Evolutionary conservation across 148 eudicot species (phyloP), one percentile per base, ranked within the genome.

Genomic region (Camellia japonica): DNA sequence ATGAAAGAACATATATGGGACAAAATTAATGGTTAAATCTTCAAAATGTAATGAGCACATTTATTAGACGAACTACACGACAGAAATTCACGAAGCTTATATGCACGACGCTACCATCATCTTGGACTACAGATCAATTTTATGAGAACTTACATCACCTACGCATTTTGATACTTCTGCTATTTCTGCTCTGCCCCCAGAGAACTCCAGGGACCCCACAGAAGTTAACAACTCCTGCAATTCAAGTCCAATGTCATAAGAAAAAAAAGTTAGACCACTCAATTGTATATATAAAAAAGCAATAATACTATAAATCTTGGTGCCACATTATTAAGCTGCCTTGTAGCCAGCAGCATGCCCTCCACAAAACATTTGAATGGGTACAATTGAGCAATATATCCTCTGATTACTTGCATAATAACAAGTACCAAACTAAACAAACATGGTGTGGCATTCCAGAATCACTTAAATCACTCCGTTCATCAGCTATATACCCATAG

Each of bases 101-200:
- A 41, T 46, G 44, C 43, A 11, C 20, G 6, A 61, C 11, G 6
- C 46, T 9, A 56, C 16, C 72, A 76, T 18, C 13, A 76, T 69
- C 44, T 69, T 63, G 15, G 11, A 59, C 49, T 11, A 7, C 19
- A 70, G 79, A 75, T 18, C 30, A 75, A 4, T 66, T 7, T 38
- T 7, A 73, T 13, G 77, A 76, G 75, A 71, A 94, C 99, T 94
- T 74, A 97, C 99, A 87, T 97, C 99, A 54, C 99, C 99, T 7
- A 85, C 78, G 81, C 99, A 96, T 82, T 88, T 91, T 30, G 98
- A 90, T 56, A 97, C 95, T 85, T 97, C 94, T 55, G 83, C 77
- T 69, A 97, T 85, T 84, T 97, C 91, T 68, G 98, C 99, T 85
- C 74, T 91, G 61, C 98, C 99, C 78, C 86, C 87, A 74, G 98